Base-by-base conservation (phyloP, 768 basidiomycete species). In the Auricularia cornea region DNA sequence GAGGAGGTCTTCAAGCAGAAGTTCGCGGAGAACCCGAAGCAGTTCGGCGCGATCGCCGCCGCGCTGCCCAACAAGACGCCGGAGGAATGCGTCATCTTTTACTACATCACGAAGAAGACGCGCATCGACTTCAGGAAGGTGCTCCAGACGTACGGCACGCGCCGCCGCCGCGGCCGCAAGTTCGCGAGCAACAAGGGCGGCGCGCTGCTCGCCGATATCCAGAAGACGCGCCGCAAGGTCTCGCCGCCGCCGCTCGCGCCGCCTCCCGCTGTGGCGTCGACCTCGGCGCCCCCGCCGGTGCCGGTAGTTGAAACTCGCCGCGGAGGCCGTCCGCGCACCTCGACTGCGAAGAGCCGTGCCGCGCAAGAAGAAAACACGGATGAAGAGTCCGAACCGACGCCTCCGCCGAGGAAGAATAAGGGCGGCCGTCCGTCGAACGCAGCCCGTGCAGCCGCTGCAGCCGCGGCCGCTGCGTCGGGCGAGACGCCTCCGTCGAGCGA, bases 71-170 rank as follows among this genome's bases (percentile, higher is more conserved):
- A 92, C 79, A 98, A 97, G 80, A 88, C 91, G 2, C 78, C 91
- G 1, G 80, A 87, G 0, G 90, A 97, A 80, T 97, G 94, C 71
- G 90, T 98, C 56, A 84, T 88, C 59, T 96, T 86, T 75, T 98
- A 98, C 75, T 98, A 98, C 73, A 78, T 96, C 60, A 91, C 94
- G 77, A 98, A 98, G 81, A 93, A 94, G 76, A 83, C 82, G 68
- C 75, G 82, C 40, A 91, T 94, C 70, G 89, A 94, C 75, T 95
- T 94, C 75, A 84, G 90, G 62, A 84, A 86, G 67, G 84, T 89
- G 18, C 80, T 92, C 28, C 77, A 84, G 57, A 83, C 82, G 68
- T 82, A 84, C 66, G 85, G 83, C 64, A 88, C 87, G 70, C 81
- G 88, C 51, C 83, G 81, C 68, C 80, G 87, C 60, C 48, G 44